Evolutionary conservation across 148 eudicot genomes (phyloP), one percentile per base, ranked within the genome.

Genomic region (Chenopodium suecicum): DNA sequence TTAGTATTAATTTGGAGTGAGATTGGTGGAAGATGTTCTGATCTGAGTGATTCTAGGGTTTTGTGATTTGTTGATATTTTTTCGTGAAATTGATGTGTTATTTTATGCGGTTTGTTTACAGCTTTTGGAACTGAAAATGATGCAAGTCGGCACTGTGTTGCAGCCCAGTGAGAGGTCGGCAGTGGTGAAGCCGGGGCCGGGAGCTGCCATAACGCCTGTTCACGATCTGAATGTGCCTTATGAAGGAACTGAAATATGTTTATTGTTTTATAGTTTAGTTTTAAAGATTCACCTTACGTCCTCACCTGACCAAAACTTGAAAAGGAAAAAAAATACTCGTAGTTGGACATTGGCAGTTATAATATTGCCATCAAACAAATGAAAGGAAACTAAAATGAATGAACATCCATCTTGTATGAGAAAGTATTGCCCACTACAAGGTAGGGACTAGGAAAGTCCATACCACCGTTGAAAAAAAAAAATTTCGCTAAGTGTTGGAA

Each of bases 151-250:
- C 67, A 94, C 94, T 2, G 87, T 96, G 48, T 75, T 89, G 85
- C 94, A 89, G 60, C 95, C 90, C 29, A 90, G 90, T 65, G 97
- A 92, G 65, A 90, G 98, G 85, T 88, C 93, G 23, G 65, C 94
- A 2, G 85, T 80, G 29, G 80, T 73, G 46, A 90, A 82, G 84
- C 16, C 86, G 7, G 80, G 81, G 2, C 89, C 87, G 1, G 94
- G 93, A 44, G 93, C 91, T 64, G 85, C 83, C 0, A 76, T 84
- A 9, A 86, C 90, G 20, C 91, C 98, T 69, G 94, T 96, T 78
- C 99, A 94, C 82, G 99, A 96, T 89, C 91, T 96, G 64, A 96
- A 96, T 86, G 97, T 96, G 14, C 98, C 99, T 0, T 96, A 96
- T 82, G 99, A 96, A 82, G 98, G 98, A 50, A 78, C 89, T 74